These are phyloP conservation scores for Ascodesmis nigricans DNA, from an alignment of 495 filamentous ascomycete species.

Conservation along the genomic window DNA sequence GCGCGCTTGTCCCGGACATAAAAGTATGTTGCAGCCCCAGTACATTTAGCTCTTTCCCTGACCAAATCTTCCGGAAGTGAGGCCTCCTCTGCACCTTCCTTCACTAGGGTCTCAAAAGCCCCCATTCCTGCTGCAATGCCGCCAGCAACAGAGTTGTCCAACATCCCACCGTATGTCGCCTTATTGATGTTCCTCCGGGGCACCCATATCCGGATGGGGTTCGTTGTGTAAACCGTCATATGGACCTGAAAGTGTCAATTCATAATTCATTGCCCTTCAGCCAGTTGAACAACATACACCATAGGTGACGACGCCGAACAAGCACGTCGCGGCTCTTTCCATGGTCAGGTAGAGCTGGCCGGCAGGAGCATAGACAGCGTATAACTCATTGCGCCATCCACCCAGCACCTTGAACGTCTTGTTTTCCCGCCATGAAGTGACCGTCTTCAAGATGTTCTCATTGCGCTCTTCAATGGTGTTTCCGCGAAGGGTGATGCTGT, in stretches of 20 bases:
- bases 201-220: conserved; percentile 61
- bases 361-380: conserved; percentile 50
- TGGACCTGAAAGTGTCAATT: conserved; percentile 30
- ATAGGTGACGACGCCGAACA: conserved; percentile 77
- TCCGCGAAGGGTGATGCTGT: conserved; percentile 29
- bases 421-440: conserved; percentile 38
- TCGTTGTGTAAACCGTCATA: conserved; percentile 45
- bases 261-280: conserved; percentile 1
- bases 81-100: conserved; percentile 79
- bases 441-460: conserved; percentile 33
- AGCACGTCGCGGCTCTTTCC: conserved; percentile 52
- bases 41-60: conserved; percentile 30
- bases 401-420: conserved; percentile 46
- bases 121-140: conserved; percentile 62
- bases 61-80: conserved; percentile 54
- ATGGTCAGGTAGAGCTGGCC: conserved; percentile 40
- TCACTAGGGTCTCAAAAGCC: conserved; percentile 55
- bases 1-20: conserved; percentile 55
- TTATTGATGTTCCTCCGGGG: conserved; percentile 54
- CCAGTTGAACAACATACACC: too few relatives aligned
- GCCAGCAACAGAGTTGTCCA: conserved; percentile 89
- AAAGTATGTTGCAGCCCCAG: conserved; percentile 65
- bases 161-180: conserved; percentile 63
- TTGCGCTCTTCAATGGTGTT: conserved; percentile 36
- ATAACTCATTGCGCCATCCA: conserved; percentile 78